A percentile compares a stretch with the other conserved stretches of the same genome.
phyloP scores from a whole-genome alignment of 257 asterid species.

The Petunia axillaris region DNA sequence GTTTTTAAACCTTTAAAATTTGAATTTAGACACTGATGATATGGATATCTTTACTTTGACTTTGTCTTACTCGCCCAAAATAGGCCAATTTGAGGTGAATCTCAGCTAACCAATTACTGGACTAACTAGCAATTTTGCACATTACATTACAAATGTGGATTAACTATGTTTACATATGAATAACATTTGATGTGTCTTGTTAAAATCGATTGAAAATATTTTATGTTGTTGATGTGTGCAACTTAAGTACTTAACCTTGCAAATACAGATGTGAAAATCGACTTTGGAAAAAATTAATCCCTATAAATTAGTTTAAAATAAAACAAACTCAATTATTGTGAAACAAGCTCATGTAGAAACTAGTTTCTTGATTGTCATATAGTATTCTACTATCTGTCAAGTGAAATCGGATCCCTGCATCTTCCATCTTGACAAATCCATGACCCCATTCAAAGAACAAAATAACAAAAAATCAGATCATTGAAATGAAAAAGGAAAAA shows the following conservation, averaged over 20 bases:
- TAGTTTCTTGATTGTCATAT: not conserved
- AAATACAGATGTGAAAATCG: no score
- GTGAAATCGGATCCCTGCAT: not conserved
- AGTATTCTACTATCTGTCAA: not conserved
- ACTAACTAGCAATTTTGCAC: not conserved
- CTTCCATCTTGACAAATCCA: not conserved
- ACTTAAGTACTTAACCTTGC: not conserved
- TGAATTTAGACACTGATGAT: not conserved
- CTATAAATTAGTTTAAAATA: not conserved
- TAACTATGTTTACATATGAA: not conserved
- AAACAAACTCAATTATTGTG: not conserved
- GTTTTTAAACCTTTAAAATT: not conserved
- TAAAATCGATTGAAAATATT: not conserved
- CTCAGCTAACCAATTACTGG: not conserved
- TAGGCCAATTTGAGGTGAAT: not conserved
- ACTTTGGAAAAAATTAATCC: not conserved
- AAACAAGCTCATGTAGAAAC: not conserved
- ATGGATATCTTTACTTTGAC: conserved; percentile 11
- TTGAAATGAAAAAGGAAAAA: conserved; percentile 27
- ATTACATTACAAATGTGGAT: not conserved
- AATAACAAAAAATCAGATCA: not conserved
- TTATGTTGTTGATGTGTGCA: not conserved
- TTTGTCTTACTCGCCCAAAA: not conserved
- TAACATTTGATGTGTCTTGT: not conserved
- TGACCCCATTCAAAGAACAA: not conserved